A percentile compares a stretch with the other conserved stretches of the same genome.
Conservation (phyloP, 805 yeast species). For the Hanseniaspora jakobsenii region DNA sequence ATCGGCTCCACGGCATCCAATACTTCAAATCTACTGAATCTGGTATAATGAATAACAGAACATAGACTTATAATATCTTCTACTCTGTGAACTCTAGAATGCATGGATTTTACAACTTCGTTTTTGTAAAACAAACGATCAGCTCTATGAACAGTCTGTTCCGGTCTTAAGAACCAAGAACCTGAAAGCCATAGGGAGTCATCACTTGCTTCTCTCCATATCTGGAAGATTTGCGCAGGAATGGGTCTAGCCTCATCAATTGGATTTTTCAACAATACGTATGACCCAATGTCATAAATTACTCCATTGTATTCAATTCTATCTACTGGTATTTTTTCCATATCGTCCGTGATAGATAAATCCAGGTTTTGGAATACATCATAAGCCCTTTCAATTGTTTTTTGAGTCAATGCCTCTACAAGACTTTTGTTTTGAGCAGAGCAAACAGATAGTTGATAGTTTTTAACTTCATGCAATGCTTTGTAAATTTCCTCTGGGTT, state of each 20-base stretch:
- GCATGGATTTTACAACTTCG: conserved; percentile 94
- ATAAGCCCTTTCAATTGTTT: conserved; percentile 21
- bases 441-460: conserved; percentile 5
- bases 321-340: conserved; percentile 65
- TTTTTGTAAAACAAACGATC: conserved; percentile 84
- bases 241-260: conserved; percentile 85
- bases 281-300: conserved; percentile 77
- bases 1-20: conserved; percentile 68
- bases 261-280: conserved; percentile 80
- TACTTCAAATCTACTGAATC: conserved; percentile 91
- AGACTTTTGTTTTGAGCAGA: background rate
- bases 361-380: background rate
- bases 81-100: conserved; percentile 84
- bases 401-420: background rate
- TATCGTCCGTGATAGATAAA: conserved; percentile 19
- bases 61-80: conserved; percentile 87
- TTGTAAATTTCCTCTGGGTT: background rate
- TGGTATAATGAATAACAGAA: conserved; percentile 85
- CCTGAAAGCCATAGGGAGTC: conserved; percentile 82
- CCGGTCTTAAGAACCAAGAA: conserved; percentile 97
- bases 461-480: conserved; percentile 4
- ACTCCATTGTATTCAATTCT: conserved; percentile 59
- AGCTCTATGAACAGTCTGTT: conserved; percentile 88
- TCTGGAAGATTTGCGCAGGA: conserved; percentile 82
- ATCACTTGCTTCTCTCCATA: conserved; percentile 72